phyloP scores from a whole-genome alignment of 164 flowering plant species.

The Nymphaea thermarum region DNA sequence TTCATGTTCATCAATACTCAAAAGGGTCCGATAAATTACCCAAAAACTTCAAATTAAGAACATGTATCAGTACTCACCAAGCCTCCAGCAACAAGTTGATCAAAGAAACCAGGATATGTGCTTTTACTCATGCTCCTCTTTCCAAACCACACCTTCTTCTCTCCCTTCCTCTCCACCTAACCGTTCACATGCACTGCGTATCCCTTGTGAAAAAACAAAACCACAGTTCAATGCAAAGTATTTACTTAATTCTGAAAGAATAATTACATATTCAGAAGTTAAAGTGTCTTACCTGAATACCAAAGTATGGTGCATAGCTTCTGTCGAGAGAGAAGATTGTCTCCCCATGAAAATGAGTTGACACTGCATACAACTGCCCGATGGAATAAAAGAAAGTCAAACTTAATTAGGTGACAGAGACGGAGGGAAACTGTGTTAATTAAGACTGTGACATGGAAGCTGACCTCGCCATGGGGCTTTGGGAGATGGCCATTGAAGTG shows the following conservation, averaged over 20 bases:
- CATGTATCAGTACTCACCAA: background rate
- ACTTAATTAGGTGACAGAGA: background rate
- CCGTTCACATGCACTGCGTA: conserved; percentile 1
- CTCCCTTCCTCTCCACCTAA: background rate
- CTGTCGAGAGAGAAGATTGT: background rate
- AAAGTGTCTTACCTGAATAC: background rate
- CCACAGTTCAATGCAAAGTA: background rate
- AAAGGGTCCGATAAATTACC: background rate
- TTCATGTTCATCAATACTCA: background rate
- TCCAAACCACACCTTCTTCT: background rate
- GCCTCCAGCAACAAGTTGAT: background rate
- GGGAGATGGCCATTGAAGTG: background rate
- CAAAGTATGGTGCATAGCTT: conserved; percentile 3
- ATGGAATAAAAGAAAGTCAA: background rate
- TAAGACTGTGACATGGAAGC: background rate
- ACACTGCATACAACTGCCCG: background rate
- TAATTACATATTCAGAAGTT: background rate
- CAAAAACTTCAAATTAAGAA: no score
- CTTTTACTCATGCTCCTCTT: conserved; percentile 2
- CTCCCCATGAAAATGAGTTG: background rate
- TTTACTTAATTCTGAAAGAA: background rate
- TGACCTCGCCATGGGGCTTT: conserved; percentile 1
- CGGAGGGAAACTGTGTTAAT: background rate
- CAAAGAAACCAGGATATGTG: background rate
- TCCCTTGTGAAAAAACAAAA: background rate